Conservation (phyloP, 2,329 filamentous ascomycete species). For the Leptosphaerulina australis region DNA sequence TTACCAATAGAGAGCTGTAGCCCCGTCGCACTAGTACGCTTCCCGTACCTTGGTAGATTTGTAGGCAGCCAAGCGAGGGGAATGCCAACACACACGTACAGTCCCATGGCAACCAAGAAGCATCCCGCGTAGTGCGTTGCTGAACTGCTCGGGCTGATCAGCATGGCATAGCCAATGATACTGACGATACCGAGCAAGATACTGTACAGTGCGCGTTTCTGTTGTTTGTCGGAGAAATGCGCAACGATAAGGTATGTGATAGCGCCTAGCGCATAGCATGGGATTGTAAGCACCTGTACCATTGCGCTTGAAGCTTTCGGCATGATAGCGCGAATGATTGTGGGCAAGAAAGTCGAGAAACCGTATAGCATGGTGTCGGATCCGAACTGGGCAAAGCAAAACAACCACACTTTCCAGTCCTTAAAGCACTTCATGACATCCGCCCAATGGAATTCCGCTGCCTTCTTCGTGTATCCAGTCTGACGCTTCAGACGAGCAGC, state of each 20-base stretch:
- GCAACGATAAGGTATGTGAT: slow-evolving; percentile 71
- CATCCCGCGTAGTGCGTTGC: slow-evolving; percentile 77
- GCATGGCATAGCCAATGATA: slow-evolving; percentile 70
- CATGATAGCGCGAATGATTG: slow-evolving; percentile 74
- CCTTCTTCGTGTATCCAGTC: slow-evolving; percentile 55
- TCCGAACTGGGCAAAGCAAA: slow-evolving; percentile 73
- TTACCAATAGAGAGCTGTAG: slow-evolving; percentile 75
- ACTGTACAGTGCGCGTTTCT: slow-evolving; percentile 69
- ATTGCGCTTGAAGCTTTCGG: slow-evolving; percentile 65
- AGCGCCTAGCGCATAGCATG: slow-evolving; percentile 76
- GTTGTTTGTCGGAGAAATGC: slow-evolving; percentile 69
- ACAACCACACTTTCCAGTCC: slow-evolving; percentile 78
- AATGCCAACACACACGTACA: slow-evolving; percentile 67
- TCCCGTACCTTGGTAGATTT: slow-evolving; percentile 76
- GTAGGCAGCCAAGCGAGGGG: slow-evolving; percentile 66
- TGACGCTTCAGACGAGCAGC: slow-evolving; percentile 57
- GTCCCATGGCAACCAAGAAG: slow-evolving; percentile 74
- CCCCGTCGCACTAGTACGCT: slow-evolving; percentile 73
- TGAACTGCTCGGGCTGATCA: slow-evolving; percentile 65
- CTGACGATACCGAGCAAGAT: slow-evolving; percentile 67
- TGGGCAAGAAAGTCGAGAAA: slow-evolving; percentile 78
- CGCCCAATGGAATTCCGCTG: slow-evolving; percentile 61
- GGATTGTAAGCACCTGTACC: slow-evolving; percentile 77
- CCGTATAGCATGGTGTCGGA: slow-evolving; percentile 79
- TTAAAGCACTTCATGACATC: slow-evolving; percentile 71